These are phyloP conservation scores for Priceomyces medius DNA, from an alignment of 805 yeast species.

Conservation along the genomic window DNA sequence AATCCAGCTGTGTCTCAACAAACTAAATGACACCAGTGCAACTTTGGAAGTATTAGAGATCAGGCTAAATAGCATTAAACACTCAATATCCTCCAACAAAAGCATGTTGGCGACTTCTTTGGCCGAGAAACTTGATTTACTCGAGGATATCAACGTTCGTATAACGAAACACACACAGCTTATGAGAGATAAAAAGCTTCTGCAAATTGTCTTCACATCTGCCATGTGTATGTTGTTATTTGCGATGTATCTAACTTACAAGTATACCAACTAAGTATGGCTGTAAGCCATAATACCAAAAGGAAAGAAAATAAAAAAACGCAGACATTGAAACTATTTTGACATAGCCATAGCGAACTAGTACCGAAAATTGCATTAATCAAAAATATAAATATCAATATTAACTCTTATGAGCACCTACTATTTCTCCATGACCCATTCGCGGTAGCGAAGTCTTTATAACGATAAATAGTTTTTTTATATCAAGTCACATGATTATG, in stretches of 20 bases:
- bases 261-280: no score
- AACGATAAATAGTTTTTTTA: no score
- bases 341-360: no score
- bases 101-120: constrained; percentile 24
- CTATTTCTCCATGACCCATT: no score
- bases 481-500: no score
- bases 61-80: constrained; percentile 24
- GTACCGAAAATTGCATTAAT: no score
- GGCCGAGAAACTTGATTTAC: constrained; percentile 25
- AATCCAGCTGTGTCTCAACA: constrained; percentile 25
- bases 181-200: constrained; percentile 26
- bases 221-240: neutral
- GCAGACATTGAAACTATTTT: no score
- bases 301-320: no score
- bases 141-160: constrained; percentile 30
- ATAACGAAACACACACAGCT: constrained; percentile 26
- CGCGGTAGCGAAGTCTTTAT: no score
- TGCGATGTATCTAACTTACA: neutral
- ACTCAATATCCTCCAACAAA: constrained; percentile 25
- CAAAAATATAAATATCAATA: no score
- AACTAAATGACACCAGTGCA: constrained; percentile 26
- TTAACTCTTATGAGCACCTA: no score
- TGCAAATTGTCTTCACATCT: constrained; percentile 17
- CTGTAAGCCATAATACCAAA: no score
- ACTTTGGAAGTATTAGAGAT: constrained; percentile 25